These are phyloP conservation scores for Bipolaris gigantea DNA, from an alignment of 2,329 filamentous ascomycete genomes.

Conservation along the genomic window DNA sequence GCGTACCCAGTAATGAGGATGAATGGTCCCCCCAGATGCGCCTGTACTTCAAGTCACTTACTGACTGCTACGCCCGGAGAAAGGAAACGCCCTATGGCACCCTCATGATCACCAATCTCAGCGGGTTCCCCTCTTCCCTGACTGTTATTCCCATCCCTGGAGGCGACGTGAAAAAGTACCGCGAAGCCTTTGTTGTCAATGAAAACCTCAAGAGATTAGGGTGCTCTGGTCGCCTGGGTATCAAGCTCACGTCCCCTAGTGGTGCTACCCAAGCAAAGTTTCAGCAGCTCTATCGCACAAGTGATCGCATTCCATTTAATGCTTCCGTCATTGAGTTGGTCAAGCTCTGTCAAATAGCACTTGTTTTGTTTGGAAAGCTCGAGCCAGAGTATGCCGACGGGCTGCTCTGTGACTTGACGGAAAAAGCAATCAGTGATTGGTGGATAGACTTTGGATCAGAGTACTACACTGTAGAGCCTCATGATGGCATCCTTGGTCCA, in stretches of 20 bases:
- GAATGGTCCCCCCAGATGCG: conserved; percentile 78
- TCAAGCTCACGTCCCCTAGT: conserved; percentile 77
- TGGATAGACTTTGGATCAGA: conserved; percentile 93
- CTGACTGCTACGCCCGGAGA: conserved; percentile 80
- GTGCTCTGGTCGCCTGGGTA: conserved; percentile 84
- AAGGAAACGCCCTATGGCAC: conserved; percentile 81
- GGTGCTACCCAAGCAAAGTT: conserved; percentile 88
- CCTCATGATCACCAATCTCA: conserved; percentile 92
- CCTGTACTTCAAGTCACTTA: conserved; percentile 83
- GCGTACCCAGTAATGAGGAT: conserved; percentile 76
- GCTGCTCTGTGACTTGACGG: conserved; percentile 88
- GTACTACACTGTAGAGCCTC: conserved; percentile 88
- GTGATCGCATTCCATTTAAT: conserved; percentile 76
- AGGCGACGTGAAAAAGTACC: conserved; percentile 78
- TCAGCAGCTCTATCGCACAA: conserved; percentile 83
- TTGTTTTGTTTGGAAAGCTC: conserved; percentile 85
- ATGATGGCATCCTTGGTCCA: conserved; percentile 88
- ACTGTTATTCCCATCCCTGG: conserved; percentile 90
- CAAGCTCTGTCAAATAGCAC: conserved; percentile 84
- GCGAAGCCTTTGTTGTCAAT: conserved; percentile 87
- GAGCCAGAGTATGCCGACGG: conserved; percentile 90
- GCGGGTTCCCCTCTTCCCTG: conserved; percentile 85
- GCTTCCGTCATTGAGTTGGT: conserved; percentile 84
- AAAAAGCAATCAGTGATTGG: conserved; percentile 89
- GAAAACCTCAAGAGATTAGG: conserved; percentile 90